phyloP scores from a whole-genome alignment of 2,329 filamentous ascomycete genomes.

The Epichloe coenophiala region DNA sequence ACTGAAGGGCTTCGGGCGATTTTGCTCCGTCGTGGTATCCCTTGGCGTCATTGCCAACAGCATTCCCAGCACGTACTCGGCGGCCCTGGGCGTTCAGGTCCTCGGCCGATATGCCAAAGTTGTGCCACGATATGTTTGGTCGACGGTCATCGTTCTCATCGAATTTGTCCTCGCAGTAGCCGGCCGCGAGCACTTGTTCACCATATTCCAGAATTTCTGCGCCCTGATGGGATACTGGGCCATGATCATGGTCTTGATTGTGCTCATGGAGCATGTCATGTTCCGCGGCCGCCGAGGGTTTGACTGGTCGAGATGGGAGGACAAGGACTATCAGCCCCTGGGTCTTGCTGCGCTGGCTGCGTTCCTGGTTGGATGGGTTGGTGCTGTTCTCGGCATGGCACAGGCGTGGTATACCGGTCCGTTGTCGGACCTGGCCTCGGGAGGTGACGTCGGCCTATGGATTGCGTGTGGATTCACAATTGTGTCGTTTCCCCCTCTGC shows the following conservation, averaged over 20 bases:
- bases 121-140: conserved; percentile 40
- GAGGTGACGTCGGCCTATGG: conserved; percentile 31
- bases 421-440: conserved; percentile 40
- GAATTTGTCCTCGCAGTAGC: conserved; percentile 42
- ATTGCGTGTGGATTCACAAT: conserved; percentile 56
- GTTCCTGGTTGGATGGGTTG: conserved; percentile 30
- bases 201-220: conserved; percentile 39
- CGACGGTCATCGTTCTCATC: conserved; percentile 37
- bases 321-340: conserved; percentile 27
- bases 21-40: conserved; percentile 41
- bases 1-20: conserved; percentile 40
- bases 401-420: conserved; percentile 47
- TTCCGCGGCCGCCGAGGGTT: conserved; percentile 27
- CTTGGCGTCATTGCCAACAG: conserved; percentile 43
- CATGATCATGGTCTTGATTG: conserved; percentile 34
- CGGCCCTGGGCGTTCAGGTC: conserved; percentile 46
- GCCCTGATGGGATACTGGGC: conserved; percentile 43
- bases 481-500: conserved; percentile 16
- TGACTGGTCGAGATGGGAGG: conserved; percentile 33
- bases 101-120: conserved; percentile 37
- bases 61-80: conserved; percentile 41
- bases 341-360: conserved; percentile 30
- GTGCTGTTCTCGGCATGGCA: conserved; percentile 44
- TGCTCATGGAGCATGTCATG: conserved; percentile 30
- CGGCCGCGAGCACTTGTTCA: conserved; percentile 39